Evolutionary conservation across 2,329 filamentous ascomycete genomes (phyloP).

Genomic region (Hirsutella minnesotensis): DNA sequence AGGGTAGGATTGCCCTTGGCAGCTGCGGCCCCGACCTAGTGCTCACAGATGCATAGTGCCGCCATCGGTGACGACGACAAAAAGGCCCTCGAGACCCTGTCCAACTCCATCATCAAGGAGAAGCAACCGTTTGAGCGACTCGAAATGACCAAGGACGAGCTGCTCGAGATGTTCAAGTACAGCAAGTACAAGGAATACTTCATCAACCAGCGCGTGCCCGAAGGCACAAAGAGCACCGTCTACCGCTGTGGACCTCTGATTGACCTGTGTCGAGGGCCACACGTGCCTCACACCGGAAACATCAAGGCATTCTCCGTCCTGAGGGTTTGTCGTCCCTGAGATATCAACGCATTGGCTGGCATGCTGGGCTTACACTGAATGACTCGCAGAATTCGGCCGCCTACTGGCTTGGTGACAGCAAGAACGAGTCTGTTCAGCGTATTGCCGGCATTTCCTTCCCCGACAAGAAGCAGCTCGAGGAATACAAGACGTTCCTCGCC

Average conservation of each 20-base stretch:
- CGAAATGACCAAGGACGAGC: conserved; percentile 77
- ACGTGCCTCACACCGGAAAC: conserved; percentile 81
- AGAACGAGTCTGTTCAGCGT: conserved; percentile 89
- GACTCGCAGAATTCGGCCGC: conserved; percentile 53
- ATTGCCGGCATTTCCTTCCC: conserved; percentile 94
- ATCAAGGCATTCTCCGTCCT: conserved; percentile 93
- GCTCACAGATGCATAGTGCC: conserved; percentile 42
- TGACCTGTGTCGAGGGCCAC: conserved; percentile 88
- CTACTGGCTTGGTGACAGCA: conserved; percentile 89
- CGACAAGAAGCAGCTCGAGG: conserved; percentile 87
- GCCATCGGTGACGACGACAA: conserved; percentile 68
- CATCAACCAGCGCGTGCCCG: conserved; percentile 58
- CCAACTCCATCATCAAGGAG: conserved; percentile 81
- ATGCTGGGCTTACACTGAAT: background rate
- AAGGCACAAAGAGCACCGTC: conserved; percentile 84
- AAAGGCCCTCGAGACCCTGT: conserved; percentile 72
- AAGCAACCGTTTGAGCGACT: conserved; percentile 91
- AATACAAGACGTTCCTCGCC: conserved; percentile 89
- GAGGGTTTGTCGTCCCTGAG: conserved; percentile 37
- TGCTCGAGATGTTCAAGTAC: conserved; percentile 90
- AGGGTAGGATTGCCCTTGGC: conserved; percentile 13
- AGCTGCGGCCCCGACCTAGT: background rate
- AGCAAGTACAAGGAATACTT: conserved; percentile 99
- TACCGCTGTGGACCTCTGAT: conserved; percentile 91
- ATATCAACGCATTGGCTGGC: background rate